Percentiles rank a stretch among this genome's conserved stretches.
Evolutionary conservation across 73 alveolate genomes (phyloP).

Genomic region (Paramecium octaurelia): DNA sequence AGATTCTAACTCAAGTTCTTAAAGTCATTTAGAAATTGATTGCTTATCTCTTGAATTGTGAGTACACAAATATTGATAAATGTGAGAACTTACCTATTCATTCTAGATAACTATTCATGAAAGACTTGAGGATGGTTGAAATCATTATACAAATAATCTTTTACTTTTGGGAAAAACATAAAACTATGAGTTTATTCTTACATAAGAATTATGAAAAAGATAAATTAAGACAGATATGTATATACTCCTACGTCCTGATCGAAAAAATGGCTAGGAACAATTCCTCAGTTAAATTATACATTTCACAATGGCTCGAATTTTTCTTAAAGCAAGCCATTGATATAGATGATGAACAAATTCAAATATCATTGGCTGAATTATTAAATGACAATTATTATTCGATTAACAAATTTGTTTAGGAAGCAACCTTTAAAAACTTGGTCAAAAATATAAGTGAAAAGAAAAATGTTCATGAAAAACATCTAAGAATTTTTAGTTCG

Average conservation of each 20-base stretch:
- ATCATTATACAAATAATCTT: background rate
- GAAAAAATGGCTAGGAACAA: slow-evolving; percentile 1
- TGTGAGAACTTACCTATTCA: background rate
- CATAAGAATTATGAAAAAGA: background rate
- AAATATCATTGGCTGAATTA: background rate
- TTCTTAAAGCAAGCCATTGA: background rate
- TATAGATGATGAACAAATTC: background rate
- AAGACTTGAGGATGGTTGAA: slow-evolving; percentile 1
- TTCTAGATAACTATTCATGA: background rate
- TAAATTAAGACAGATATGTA: background rate
- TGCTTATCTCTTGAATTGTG: background rate
- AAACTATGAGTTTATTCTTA: background rate
- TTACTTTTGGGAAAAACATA: background rate
- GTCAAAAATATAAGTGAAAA: background rate
- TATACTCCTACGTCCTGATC: background rate
- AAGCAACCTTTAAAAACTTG: background rate
- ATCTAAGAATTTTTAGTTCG: background rate
- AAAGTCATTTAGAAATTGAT: background rate
- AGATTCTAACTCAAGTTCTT: background rate
- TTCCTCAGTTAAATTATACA: background rate
- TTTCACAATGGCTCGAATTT: slow-evolving; percentile 28
- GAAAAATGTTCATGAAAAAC: slow-evolving; percentile 1
- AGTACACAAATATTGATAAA: background rate
- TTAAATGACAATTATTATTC: slow-evolving; percentile 16
- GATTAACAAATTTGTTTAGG: background rate